Percentiles rank a stretch among this genome's conserved stretches.
Conservation (phyloP, 768 basidiomycete species). For the Lactarius deliciosus region DNA sequence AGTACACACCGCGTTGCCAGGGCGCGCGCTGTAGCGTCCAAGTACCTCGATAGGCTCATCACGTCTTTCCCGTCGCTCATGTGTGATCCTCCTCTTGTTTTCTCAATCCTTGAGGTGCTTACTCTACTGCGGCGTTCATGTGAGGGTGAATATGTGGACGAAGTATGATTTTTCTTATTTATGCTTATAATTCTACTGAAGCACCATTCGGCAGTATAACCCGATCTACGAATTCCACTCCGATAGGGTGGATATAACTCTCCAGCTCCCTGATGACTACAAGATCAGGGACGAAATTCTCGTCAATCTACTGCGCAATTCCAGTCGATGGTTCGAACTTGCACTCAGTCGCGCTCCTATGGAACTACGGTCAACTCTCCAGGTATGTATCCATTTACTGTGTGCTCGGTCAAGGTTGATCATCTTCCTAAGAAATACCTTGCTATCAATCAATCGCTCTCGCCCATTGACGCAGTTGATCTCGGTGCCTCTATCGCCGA, state of each 20-base stretch:
- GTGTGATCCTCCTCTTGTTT: constrained; percentile 86
- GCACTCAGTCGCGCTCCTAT: constrained; percentile 87
- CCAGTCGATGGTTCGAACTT: constrained; percentile 81
- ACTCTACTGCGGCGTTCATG: constrained; percentile 85
- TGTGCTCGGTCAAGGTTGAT: constrained; percentile 4
- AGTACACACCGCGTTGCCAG: constrained; percentile 83
- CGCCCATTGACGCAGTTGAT: constrained; percentile 76
- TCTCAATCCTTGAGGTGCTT: constrained; percentile 86
- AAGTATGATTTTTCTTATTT: constrained; percentile 53
- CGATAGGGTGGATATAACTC: constrained; percentile 65
- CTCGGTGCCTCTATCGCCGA: constrained; percentile 90
- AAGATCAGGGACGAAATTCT: constrained; percentile 82
- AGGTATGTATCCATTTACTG: constrained; percentile 48
- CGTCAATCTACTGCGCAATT: constrained; percentile 66
- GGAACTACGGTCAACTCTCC: constrained; percentile 88
- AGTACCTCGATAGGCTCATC: constrained; percentile 81
- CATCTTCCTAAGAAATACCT: constrained; percentile 73
- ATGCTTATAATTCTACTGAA: constrained; percentile 8
- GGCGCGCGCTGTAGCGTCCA: constrained; percentile 77
- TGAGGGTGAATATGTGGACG: constrained; percentile 88
- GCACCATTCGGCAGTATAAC: constrained; percentile 63
- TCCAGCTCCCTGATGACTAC: constrained; percentile 87
- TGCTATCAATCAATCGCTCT: constrained; percentile 64
- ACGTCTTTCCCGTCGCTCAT: constrained; percentile 92
- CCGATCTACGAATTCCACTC: constrained; percentile 83